Evolutionary conservation across 371 early-diverging fungal species (phyloP).

Genomic region (Lichtheimia ornata): DNA sequence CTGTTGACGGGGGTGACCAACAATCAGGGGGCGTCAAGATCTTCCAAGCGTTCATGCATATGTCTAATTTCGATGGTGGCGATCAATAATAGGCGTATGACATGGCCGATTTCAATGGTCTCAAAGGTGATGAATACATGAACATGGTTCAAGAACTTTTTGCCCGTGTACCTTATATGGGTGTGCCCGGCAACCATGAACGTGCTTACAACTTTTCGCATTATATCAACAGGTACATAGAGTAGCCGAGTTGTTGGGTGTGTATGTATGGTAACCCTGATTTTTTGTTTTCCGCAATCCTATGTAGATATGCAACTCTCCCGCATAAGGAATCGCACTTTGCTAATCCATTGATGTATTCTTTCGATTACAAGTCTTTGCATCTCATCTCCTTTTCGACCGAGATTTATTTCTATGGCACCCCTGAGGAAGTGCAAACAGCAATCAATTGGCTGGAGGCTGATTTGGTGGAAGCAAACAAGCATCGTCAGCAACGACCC

Average conservation of each 20-base stretch:
- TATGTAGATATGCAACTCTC: conserved; percentile 19
- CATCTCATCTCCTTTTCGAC: conserved; percentile 48
- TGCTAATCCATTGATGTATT: conserved; percentile 36
- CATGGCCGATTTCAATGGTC: conserved; percentile 43
- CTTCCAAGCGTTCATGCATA: not conserved
- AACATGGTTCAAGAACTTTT: conserved; percentile 41
- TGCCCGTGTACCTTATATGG: conserved; percentile 43
- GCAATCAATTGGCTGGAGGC: conserved; percentile 43
- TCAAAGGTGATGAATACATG: conserved; percentile 49
- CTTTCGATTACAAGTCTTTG: conserved; percentile 44
- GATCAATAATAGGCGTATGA: conserved; percentile 20
- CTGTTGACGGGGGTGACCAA: not conserved
- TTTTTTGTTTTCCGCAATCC: not conserved
- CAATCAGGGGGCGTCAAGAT: not conserved
- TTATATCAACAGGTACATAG: conserved; percentile 39
- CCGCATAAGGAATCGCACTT: conserved; percentile 40
- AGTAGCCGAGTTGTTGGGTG: not conserved
- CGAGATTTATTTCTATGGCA: conserved; percentile 40
- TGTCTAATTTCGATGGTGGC: not conserved
- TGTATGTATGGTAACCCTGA: not conserved
- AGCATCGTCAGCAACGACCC: conserved; percentile 28
- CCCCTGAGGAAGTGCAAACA: conserved; percentile 6
- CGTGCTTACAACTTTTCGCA: conserved; percentile 45
- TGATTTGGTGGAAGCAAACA: conserved; percentile 37
- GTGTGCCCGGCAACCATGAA: conserved; percentile 48